A percentile compares a stretch with the other conserved stretches of the same genome.
phyloP scores from a whole-genome alignment of 202 grass and related monocot species.

The Bolboschoenoplectus hybrid region DNA sequence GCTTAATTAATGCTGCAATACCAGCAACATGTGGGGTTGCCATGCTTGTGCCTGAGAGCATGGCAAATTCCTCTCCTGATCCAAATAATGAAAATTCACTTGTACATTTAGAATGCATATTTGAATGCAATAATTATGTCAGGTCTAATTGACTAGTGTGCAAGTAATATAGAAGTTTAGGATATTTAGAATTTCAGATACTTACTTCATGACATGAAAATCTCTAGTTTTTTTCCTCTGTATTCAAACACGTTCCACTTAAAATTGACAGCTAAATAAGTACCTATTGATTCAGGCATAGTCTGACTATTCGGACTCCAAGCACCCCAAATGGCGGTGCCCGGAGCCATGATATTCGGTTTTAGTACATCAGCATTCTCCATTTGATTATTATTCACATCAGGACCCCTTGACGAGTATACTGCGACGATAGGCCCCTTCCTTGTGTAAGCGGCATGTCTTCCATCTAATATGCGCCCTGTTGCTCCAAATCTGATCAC shows the following conservation, averaged over 20 bases:
- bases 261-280: background rate
- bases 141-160: background rate
- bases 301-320: slow-evolving; percentile 70
- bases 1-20: slow-evolving; percentile 73
- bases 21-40: slow-evolving; percentile 78
- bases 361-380: slow-evolving; percentile 75
- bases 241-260: background rate
- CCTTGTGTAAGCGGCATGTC: slow-evolving; percentile 61
- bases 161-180: background rate
- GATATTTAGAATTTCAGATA: slow-evolving; percentile 3
- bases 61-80: slow-evolving; percentile 52
- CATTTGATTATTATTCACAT: slow-evolving; percentile 59
- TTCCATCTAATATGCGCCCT: slow-evolving; percentile 63
- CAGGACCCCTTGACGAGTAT: slow-evolving; percentile 83
- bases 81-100: slow-evolving; percentile 16
- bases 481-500: slow-evolving; percentile 56
- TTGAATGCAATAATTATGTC: background rate
- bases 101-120: background rate
- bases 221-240: background rate
- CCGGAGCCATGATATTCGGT: slow-evolving; percentile 87
- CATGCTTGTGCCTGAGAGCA: slow-evolving; percentile 91
- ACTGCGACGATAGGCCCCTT: slow-evolving; percentile 55
- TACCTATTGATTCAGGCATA: slow-evolving; percentile 52
- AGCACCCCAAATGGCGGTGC: slow-evolving; percentile 85
- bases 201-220: background rate